A percentile compares a stretch with the other conserved stretches of the same genome.
phyloP scores from a whole-genome alignment of 1,139 yeast genomes.

The Candida smagusa region DNA sequence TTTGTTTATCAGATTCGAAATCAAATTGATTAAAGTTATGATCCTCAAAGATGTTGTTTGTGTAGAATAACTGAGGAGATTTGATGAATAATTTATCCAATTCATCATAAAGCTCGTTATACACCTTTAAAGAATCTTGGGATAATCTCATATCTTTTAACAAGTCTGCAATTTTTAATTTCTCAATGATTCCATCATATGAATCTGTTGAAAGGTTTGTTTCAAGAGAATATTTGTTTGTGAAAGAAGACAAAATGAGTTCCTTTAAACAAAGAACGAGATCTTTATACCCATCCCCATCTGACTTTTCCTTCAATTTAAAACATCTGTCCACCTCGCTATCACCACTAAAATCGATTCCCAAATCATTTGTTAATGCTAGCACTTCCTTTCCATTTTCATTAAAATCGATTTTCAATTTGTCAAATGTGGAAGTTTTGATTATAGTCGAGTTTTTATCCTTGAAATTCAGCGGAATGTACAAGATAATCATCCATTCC shows the following conservation, averaged over 20 bases:
- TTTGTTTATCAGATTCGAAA: constrained; percentile 16
- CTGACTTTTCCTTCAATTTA: constrained; percentile 35
- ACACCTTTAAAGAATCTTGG: constrained; percentile 55
- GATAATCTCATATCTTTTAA: constrained; percentile 49
- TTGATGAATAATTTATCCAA: constrained; percentile 20
- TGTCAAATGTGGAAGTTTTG: constrained; percentile 59
- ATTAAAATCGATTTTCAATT: constrained; percentile 65
- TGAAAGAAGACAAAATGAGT: constrained; percentile 55
- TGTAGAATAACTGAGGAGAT: constrained; percentile 16
- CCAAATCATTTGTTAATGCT: constrained; percentile 5
- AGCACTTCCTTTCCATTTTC: constrained; percentile 36
- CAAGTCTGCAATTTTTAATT: constrained; percentile 25
- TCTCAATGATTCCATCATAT: constrained; percentile 13
- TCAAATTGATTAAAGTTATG: constrained; percentile 15
- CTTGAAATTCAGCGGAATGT: constrained; percentile 44
- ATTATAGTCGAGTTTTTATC: constrained; percentile 42
- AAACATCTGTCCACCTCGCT: constrained; percentile 32
- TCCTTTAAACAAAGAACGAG: constrained; percentile 47
- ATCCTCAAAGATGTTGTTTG: constrained; percentile 5
- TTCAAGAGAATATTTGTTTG: constrained; percentile 36
- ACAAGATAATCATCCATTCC: constrained; percentile 66
- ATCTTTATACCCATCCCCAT: constrained; percentile 50
- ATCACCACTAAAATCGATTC: constrained; percentile 4
- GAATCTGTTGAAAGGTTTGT: constrained; percentile 20
- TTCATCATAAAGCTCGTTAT: constrained; percentile 34